Conservation (phyloP, 1,139 yeast genomes). For the Geotrichum cucujoidarum region DNA sequence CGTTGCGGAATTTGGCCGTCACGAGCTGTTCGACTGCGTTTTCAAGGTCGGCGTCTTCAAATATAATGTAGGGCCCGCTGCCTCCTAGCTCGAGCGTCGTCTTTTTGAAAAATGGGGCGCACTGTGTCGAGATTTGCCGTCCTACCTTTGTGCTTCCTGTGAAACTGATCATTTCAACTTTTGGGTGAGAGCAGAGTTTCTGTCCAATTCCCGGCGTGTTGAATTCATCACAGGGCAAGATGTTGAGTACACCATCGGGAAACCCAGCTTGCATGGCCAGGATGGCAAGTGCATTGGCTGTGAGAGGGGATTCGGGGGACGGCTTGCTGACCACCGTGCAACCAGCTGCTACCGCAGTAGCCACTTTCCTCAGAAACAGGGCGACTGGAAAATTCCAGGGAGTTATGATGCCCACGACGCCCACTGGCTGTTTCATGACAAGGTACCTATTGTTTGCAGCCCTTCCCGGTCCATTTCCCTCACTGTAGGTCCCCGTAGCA, state of each 20-base stretch:
- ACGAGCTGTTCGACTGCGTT: conserved; percentile 44
- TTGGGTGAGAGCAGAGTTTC: conserved; percentile 63
- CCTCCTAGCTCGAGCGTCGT: conserved; percentile 85
- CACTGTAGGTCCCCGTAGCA: conserved; percentile 50
- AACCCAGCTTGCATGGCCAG: conserved; percentile 64
- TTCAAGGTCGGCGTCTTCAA: conserved; percentile 65
- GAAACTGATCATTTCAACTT: conserved; percentile 70
- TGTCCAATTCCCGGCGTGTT: conserved; percentile 63
- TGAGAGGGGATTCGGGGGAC: conserved; percentile 76
- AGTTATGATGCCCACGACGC: conserved; percentile 73
- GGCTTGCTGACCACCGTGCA: conserved; percentile 73
- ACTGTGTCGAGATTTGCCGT: conserved; percentile 56
- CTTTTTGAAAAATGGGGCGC: conserved; percentile 44
- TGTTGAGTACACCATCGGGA: conserved; percentile 75
- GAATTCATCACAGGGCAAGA: conserved; percentile 68
- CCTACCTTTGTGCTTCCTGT: conserved; percentile 82
- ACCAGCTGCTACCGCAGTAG: conserved; percentile 79
- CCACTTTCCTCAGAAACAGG: conserved; percentile 80
- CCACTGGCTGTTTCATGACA: conserved; percentile 53
- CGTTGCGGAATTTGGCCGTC: conserved; percentile 44
- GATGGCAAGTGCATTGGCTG: conserved; percentile 60
- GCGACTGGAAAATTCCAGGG: conserved; percentile 87
- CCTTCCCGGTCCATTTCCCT: conserved; percentile 66
- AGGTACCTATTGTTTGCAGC: conserved; percentile 49
- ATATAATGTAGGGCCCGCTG: conserved; percentile 76